These are phyloP conservation scores for Ophiocordyceps camponoti-rufipedis DNA, from an alignment of 2,329 filamentous ascomycete species.

Conservation along the genomic window DNA sequence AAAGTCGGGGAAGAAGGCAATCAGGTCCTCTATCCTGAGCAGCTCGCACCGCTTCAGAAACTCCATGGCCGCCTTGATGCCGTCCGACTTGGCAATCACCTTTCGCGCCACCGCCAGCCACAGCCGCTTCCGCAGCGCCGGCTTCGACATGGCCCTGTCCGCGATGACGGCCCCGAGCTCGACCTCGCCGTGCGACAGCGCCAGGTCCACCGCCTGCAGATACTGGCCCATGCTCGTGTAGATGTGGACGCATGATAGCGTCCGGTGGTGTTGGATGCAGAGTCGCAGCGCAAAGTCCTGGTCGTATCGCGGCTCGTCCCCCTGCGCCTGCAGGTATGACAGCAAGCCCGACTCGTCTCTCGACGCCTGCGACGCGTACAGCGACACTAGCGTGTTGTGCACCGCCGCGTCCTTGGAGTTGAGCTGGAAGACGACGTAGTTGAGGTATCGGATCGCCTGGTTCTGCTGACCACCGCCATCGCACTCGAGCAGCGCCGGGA, in stretches of 20 bases:
- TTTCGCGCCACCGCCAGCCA: slow-evolving; percentile 93
- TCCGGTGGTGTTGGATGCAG: slow-evolving; percentile 85
- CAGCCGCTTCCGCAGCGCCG: slow-evolving; percentile 71
- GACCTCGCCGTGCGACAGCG: slow-evolving; percentile 74
- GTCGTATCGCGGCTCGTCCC: slow-evolving; percentile 73
- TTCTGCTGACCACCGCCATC: slow-evolving; percentile 63
- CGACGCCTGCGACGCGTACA: slow-evolving; percentile 76
- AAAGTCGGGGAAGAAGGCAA: slow-evolving; percentile 97
- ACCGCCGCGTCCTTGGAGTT: slow-evolving; percentile 68
- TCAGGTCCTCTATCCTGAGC: slow-evolving; percentile 86
- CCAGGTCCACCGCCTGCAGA: slow-evolving; percentile 79
- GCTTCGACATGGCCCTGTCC: slow-evolving; percentile 64
- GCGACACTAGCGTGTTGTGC: slow-evolving; percentile 91
- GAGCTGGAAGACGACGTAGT: slow-evolving; percentile 79
- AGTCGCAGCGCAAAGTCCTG: slow-evolving; percentile 89
- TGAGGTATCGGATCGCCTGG: slow-evolving; percentile 84
- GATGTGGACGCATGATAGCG: slow-evolving; percentile 90
- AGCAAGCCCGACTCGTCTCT: slow-evolving; percentile 72
- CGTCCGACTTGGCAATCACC: slow-evolving; percentile 70
- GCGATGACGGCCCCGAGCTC: slow-evolving; percentile 82
- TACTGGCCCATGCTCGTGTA: slow-evolving; percentile 96
- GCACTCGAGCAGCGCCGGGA: slow-evolving; percentile 86
- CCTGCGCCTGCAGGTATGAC: slow-evolving; percentile 79
- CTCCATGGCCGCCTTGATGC: slow-evolving; percentile 85
- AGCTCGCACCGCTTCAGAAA: slow-evolving; percentile 85